phyloP scores from a whole-genome alignment of 495 filamentous ascomycete genomes.

The Aspergillus steynii region DNA sequence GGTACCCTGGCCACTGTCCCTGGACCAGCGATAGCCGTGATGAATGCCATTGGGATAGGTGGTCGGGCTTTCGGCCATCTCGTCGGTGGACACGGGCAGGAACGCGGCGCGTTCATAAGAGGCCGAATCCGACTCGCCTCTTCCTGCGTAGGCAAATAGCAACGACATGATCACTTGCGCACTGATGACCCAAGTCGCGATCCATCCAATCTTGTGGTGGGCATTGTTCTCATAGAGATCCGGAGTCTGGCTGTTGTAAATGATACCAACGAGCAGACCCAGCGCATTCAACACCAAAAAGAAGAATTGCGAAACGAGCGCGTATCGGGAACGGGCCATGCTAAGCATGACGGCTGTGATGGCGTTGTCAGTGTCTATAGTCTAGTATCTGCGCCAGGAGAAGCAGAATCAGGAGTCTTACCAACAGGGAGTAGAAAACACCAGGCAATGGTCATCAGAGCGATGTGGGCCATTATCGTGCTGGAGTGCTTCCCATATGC shows the following conservation, averaged over 20 bases:
- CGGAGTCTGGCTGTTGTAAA: constrained; percentile 82
- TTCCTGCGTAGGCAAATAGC: constrained; percentile 52
- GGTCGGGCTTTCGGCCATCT: constrained; percentile 61
- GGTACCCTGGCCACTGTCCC: constrained; percentile 88
- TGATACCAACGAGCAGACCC: constrained; percentile 67
- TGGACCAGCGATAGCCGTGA: constrained; percentile 65
- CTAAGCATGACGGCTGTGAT: constrained; percentile 77
- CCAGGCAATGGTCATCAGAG: constrained; percentile 79
- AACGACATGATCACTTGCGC: constrained; percentile 70
- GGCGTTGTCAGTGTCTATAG: constrained; percentile 7
- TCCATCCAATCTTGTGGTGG: constrained; percentile 89
- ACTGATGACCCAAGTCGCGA: constrained; percentile 68
- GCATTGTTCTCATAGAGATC: constrained; percentile 87
- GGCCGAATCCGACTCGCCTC: constrained; percentile 26
- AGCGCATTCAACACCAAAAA: constrained; percentile 74
- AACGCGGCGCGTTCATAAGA: constrained; percentile 52
- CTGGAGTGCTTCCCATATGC: constrained; percentile 62
- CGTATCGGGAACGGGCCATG: constrained; percentile 74
- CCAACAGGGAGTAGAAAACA: constrained; percentile 79
- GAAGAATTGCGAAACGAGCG: constrained; percentile 68
- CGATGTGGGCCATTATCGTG: constrained; percentile 76
- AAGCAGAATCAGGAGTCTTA: constrained; percentile 41
- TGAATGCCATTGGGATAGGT: constrained; percentile 40
- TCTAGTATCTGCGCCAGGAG: background rate
- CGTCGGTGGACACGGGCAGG: constrained; percentile 68